Conservation (phyloP, 257 asterid species). For the Cordia subcordata region DNA sequence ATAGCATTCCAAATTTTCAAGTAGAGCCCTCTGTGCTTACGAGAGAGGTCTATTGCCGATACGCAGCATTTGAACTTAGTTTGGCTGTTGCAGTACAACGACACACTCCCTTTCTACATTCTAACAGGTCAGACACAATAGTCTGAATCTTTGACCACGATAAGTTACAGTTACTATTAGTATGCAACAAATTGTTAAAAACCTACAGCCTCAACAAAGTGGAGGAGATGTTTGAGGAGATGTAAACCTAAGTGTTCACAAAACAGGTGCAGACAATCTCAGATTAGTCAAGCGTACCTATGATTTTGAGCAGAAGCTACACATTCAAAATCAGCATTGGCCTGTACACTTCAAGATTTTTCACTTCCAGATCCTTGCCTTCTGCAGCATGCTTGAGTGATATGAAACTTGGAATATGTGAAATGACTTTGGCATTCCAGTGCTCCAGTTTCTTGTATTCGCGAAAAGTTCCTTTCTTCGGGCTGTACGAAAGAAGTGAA, state of each 20-base stretch:
- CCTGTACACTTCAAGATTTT: conserved; percentile 1
- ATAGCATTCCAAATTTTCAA: too few species aligned
- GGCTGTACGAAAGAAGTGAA: conserved; percentile 38
- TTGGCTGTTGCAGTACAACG: too few species aligned
- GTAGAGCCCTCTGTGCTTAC: too few species aligned
- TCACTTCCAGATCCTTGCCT: conserved; percentile 14
- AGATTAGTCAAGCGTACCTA: neutral
- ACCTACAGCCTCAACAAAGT: neutral
- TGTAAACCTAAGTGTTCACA: neutral
- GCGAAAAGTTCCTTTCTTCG: conserved; percentile 36
- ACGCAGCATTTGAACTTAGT: too few species aligned
- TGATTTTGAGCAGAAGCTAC: neutral
- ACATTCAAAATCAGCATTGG: neutral
- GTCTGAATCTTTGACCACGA: too few species aligned
- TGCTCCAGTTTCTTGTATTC: conserved; percentile 30
- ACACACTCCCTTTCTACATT: too few species aligned
- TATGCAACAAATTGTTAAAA: too few species aligned
- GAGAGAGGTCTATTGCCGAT: too few species aligned
- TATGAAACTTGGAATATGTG: conserved; percentile 41
- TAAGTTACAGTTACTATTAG: too few species aligned
- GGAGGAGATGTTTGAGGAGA: neutral
- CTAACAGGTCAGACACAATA: too few species aligned
- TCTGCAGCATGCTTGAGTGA: conserved; percentile 35
- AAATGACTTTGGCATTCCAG: conserved; percentile 12
- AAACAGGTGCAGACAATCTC: neutral